These are phyloP conservation scores for Chloromonas sp. DNA, from an alignment of 163 green algal genomes.

Conservation along the genomic window DNA sequence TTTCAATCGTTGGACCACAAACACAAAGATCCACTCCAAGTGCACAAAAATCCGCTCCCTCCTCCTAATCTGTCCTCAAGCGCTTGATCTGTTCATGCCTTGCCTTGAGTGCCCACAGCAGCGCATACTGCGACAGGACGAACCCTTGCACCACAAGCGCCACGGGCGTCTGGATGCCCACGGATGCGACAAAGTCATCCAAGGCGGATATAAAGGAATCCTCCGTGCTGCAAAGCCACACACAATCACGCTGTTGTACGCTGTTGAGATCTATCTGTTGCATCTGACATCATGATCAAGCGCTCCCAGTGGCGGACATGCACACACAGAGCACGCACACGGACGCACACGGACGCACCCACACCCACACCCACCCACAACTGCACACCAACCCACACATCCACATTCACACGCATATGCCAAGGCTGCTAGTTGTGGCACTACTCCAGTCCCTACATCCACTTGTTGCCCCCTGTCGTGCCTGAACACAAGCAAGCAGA, in stretches of 20 bases:
- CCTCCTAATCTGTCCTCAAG: too few species aligned
- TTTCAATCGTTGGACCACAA: too few species aligned
- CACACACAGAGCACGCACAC: not conserved
- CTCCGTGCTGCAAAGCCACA: slow-evolving; percentile 35
- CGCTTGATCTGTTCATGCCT: slow-evolving; percentile 12
- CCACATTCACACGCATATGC: too few species aligned
- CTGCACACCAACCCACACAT: too few species aligned
- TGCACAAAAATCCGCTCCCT: not conserved
- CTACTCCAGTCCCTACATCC: too few species aligned
- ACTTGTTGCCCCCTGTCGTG: too few species aligned
- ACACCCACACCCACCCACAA: not conserved
- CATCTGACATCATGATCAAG: not conserved
- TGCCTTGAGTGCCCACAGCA: slow-evolving; percentile 68
- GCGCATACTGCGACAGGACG: slow-evolving; percentile 67
- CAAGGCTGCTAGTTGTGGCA: too few species aligned
- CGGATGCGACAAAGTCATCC: slow-evolving; percentile 39
- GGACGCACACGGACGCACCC: not conserved
- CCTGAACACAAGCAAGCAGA: too few species aligned
- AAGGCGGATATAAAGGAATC: slow-evolving; percentile 50
- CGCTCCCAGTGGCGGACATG: not conserved
- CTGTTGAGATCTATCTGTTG: too few species aligned
- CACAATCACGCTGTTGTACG: too few species aligned
- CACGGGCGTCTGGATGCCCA: slow-evolving; percentile 52
- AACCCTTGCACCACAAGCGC: slow-evolving; percentile 72
- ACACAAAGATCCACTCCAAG: not conserved